phyloP scores from a whole-genome alignment of 192 early-diverging fungal genomes.

The Coemansia aciculifera region DNA sequence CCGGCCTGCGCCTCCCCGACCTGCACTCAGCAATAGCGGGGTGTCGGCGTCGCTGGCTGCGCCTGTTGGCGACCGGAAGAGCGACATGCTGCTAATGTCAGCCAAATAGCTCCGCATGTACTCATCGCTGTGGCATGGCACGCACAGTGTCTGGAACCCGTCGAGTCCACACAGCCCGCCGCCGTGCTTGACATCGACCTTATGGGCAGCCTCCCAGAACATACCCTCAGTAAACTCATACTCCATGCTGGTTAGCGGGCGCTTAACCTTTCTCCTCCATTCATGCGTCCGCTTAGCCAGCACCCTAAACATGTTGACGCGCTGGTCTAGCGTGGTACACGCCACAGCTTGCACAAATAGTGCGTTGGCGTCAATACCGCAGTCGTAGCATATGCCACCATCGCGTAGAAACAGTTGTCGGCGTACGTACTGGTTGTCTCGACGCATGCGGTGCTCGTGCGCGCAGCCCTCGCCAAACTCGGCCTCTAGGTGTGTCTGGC shows the following conservation, averaged over 20 bases:
- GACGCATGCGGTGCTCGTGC: conserved; percentile 50
- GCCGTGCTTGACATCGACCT: conserved; percentile 46
- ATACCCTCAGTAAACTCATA: conserved; percentile 40
- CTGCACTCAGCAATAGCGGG: neutral
- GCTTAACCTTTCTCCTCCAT: conserved; percentile 31
- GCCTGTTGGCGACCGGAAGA: conserved; percentile 20
- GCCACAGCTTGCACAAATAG: conserved; percentile 22
- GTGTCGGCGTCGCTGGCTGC: neutral
- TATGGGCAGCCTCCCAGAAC: conserved; percentile 56
- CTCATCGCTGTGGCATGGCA: conserved; percentile 44
- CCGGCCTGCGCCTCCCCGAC: neutral
- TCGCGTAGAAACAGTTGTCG: conserved; percentile 46
- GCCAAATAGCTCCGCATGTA: conserved; percentile 39
- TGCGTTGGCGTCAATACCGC: conserved; percentile 35
- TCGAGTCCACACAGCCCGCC: conserved; percentile 52
- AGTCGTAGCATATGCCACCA: conserved; percentile 40
- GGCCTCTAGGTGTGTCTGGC: neutral
- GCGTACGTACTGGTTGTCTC: conserved; percentile 46
- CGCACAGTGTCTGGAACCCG: conserved; percentile 49
- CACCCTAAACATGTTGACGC: conserved; percentile 19
- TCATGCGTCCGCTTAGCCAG: conserved; percentile 27
- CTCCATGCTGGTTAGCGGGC: conserved; percentile 32
- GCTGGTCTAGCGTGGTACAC: conserved; percentile 28
- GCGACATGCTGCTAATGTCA: conserved; percentile 20
- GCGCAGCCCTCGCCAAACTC: conserved; percentile 44